Percentiles rank a stretch among this genome's conserved stretches.
Conservation (phyloP, 345 rosid species). For the Gossypium rotundifolium region DNA sequence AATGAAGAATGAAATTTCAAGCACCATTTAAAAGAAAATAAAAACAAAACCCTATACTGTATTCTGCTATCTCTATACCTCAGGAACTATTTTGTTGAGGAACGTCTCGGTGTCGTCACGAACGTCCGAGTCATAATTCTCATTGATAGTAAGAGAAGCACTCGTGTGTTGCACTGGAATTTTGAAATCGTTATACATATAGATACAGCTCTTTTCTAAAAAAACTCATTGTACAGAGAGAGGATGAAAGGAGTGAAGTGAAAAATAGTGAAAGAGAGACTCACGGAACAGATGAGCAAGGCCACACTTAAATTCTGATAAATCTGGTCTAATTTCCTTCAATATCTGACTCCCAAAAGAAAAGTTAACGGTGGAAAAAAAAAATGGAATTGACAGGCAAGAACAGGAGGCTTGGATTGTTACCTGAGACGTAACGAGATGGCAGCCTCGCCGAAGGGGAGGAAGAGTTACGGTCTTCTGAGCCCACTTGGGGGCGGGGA, state of each 20-base stretch:
- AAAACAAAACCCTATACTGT: not conserved
- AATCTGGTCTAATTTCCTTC: conserved; percentile 65
- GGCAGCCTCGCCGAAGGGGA: conserved; percentile 79
- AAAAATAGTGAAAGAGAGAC: not conserved
- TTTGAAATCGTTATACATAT: not conserved
- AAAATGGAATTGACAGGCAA: not conserved
- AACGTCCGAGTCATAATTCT: conserved; percentile 92
- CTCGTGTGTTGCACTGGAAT: conserved; percentile 84
- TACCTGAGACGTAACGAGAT: conserved; percentile 87
- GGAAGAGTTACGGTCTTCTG: conserved; percentile 85
- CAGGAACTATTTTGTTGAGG: conserved; percentile 87
- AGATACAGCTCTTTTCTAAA: too few relatives aligned
- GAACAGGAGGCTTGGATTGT: not conserved
- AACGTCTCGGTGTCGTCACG: conserved; percentile 90
- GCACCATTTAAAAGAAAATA: not conserved
- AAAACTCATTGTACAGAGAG: not conserved
- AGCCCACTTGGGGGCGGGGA: conserved; percentile 72
- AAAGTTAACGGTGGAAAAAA: not conserved
- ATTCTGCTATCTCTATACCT: conserved; percentile 32
- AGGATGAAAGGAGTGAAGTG: not conserved
- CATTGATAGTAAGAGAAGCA: conserved; percentile 93
- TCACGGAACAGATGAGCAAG: conserved; percentile 86
- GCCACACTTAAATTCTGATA: conserved; percentile 81
- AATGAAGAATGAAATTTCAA: not conserved
- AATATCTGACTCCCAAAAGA: conserved; percentile 46